Conservation (phyloP, 2,329 filamentous ascomycete species). For the Hymenotorrendiella dingleyae region DNA sequence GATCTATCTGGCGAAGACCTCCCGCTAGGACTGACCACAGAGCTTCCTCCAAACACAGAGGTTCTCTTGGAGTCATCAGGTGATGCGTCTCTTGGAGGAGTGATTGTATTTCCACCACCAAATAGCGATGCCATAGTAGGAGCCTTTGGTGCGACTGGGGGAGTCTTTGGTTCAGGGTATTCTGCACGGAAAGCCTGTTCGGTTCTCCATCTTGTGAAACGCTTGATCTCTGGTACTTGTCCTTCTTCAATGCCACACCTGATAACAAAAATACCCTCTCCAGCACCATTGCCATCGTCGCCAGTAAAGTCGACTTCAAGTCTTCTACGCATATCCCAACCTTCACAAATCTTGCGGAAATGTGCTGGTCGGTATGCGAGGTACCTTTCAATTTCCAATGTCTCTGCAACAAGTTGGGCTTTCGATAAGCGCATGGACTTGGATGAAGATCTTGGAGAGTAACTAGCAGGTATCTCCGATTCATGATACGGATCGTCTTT, state of each 20-base stretch:
- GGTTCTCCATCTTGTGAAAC: conserved; percentile 49
- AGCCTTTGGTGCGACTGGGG: conserved; percentile 18
- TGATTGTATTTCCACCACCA: conserved; percentile 24
- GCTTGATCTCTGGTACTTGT: conserved; percentile 41
- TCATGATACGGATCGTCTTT: conserved; percentile 68
- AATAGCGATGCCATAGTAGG: conserved; percentile 29
- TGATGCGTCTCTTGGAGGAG: conserved; percentile 18
- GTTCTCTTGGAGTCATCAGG: conserved; percentile 16
- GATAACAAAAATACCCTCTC: conserved; percentile 72
- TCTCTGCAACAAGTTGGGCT: conserved; percentile 69
- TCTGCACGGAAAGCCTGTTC: conserved; percentile 28
- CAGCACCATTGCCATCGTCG: conserved; percentile 69
- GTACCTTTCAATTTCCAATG: conserved; percentile 74
- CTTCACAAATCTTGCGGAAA: conserved; percentile 70
- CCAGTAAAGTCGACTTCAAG: conserved; percentile 86
- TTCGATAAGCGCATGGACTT: conserved; percentile 64
- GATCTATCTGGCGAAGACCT: conserved; percentile 17
- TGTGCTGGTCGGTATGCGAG: conserved; percentile 66
- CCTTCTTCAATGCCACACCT: conserved; percentile 49
- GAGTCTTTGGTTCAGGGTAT: conserved; percentile 28
- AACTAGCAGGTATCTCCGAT: conserved; percentile 62
- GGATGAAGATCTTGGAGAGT: conserved; percentile 74
- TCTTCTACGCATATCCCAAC: conserved; percentile 87
- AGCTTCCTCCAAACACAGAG: conserved; percentile 23
- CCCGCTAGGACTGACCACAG: conserved; percentile 9